Evolutionary conservation across 1,284 basidiomycete species (phyloP).

Genomic region (Megacollybia platyphylla): DNA sequence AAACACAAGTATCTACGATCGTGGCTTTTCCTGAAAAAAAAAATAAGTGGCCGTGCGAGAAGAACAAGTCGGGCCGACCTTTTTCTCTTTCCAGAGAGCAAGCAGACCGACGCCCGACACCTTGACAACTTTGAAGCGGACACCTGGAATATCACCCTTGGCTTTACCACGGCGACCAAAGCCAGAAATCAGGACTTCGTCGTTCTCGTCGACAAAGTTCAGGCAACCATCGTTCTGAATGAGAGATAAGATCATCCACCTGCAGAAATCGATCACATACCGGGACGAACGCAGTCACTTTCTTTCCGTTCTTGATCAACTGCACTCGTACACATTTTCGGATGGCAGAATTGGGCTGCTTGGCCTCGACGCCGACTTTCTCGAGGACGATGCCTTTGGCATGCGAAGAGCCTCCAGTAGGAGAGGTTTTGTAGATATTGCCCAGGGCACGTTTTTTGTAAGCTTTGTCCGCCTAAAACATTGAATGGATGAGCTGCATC

Average conservation of each 20-base stretch:
- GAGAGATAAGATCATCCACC: background rate
- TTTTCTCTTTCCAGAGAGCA: slow-evolving; percentile 98
- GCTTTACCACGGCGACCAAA: slow-evolving; percentile 99
- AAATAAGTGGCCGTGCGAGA: slow-evolving; percentile 3
- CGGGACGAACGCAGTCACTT: slow-evolving; percentile 82
- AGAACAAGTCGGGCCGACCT: slow-evolving; percentile 37
- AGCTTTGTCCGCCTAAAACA: slow-evolving; percentile 81
- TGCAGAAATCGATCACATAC: slow-evolving; percentile 22
- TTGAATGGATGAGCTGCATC: slow-evolving; percentile 3
- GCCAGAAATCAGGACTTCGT: slow-evolving; percentile 98
- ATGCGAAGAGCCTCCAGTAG: slow-evolving; percentile 98
- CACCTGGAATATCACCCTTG: slow-evolving; percentile 94
- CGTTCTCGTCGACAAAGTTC: slow-evolving; percentile 99
- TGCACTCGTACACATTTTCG: slow-evolving; percentile 99
- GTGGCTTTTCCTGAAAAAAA: slow-evolving; percentile 67
- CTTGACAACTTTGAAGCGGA: slow-evolving; percentile 99
- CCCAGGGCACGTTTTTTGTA: slow-evolving; percentile 99
- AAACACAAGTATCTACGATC: slow-evolving; percentile 48
- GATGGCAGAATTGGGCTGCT: slow-evolving; percentile 99
- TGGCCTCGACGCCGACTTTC: slow-evolving; percentile 92
- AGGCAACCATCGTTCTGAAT: slow-evolving; percentile 94
- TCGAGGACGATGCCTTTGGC: slow-evolving; percentile 99
- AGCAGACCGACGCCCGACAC: slow-evolving; percentile 98
- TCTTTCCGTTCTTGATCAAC: slow-evolving; percentile 99
- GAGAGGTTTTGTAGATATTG: slow-evolving; percentile 99